Conservation (phyloP, 257 asterid species). For the Petunia axillaris region DNA sequence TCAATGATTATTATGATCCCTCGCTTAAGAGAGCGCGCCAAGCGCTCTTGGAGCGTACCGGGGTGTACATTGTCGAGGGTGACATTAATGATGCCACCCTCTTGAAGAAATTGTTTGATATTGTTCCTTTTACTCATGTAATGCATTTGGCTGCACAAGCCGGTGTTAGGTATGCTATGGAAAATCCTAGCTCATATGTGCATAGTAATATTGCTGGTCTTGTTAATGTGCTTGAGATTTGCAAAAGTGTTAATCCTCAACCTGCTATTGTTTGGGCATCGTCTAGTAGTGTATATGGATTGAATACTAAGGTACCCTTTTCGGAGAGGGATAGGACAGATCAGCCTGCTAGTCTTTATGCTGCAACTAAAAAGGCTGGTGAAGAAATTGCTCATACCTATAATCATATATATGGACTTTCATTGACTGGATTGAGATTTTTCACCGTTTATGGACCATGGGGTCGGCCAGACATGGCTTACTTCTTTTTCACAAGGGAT, state of each 20-base stretch:
- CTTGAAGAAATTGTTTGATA: conserved; percentile 73
- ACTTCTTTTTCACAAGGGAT: conserved; percentile 88
- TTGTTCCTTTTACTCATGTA: conserved; percentile 86
- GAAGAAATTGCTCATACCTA: conserved; percentile 95
- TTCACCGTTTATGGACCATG: conserved; percentile 98
- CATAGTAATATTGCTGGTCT: conserved; percentile 97
- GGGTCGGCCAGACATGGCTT: conserved; percentile 99
- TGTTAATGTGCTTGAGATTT: conserved; percentile 82
- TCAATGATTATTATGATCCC: conserved; percentile 82
- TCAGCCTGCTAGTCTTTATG: conserved; percentile 94
- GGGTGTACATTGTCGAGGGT: conserved; percentile 95
- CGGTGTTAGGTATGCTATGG: conserved; percentile 96
- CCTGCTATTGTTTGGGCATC: conserved; percentile 99
- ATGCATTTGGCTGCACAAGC: conserved; percentile 99
- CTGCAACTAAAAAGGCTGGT: conserved; percentile 97
- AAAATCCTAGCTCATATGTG: conserved; percentile 94
- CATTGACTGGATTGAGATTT: conserved; percentile 86
- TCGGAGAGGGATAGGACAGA: conserved; percentile 89
- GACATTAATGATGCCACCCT: conserved; percentile 73
- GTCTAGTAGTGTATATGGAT: conserved; percentile 94
- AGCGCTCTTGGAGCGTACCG: conserved; percentile 68
- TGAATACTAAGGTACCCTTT: conserved; percentile 88
- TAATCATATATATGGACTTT: conserved; percentile 89
- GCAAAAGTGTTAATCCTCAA: conserved; percentile 85
- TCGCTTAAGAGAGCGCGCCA: conserved; percentile 81